Evolutionary conservation across 345 rosid species (phyloP), one percentile per base, ranked within the genome.

Genomic region (Acer campestre): DNA sequence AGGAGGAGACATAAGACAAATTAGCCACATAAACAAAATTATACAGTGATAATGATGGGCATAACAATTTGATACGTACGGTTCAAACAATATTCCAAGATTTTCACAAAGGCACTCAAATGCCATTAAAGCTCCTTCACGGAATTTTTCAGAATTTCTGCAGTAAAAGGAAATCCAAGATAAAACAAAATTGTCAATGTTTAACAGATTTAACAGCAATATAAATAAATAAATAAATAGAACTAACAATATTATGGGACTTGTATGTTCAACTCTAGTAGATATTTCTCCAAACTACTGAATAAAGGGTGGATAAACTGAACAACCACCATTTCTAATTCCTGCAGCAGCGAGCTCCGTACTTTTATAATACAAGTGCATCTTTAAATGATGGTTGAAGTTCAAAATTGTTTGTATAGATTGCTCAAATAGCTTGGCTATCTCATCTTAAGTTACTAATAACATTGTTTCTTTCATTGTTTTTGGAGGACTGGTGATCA

Each of bases 21-120:
- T 59, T 8, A 23, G 17, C 40, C 22, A 10, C 22, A 44, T 14
- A 66, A 17, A 65, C 1, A n/a, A 23, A 29, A 55, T 49, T 59
- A 44, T 18, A 42, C 11, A 51, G 18, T 25, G 12, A 46, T 35
- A 79, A 8, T 51, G 65, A 22, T 66, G 11, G 29, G 48, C 14
- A 10, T 5, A 68, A 61, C 7, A 16, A 67, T 44, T 46, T 9
- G 6, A 71, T 62, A 82, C 94, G 35, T 88, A 96, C 98, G 99
- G 98, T 85, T 96, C 99, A 87, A 96, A 96, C 79, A 96, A 83
- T 87, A 85, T 91, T 78, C 98, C 97, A 35, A 96, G 94, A 77
- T 82, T 92, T 87, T 96, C 98, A 80, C 99, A 94, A 38, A 96
- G 88, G 86, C 99, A 96, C 84, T 96, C 97, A 86, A 96, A 96